Conservation (phyloP, 176 grass and related monocot species). For the Eremochloa ophiuroides region DNA sequence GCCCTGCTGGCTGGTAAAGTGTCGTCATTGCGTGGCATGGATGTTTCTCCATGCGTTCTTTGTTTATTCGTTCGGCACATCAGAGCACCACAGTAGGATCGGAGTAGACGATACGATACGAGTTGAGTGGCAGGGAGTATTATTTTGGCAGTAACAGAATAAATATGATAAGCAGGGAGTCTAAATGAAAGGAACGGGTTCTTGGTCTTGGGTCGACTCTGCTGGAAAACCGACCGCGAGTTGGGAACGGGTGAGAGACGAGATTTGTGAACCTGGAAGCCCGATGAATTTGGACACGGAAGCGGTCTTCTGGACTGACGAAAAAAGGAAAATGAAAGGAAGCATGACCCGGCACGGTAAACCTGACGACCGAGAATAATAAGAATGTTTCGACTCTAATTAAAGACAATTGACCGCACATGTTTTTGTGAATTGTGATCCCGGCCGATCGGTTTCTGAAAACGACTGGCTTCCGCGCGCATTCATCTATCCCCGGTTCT, state of each 20-base stretch:
- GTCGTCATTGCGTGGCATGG: neutral
- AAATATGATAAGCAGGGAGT: no score
- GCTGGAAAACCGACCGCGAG: neutral
- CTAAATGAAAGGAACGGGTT: neutral
- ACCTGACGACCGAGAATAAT: neutral
- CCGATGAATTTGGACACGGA: neutral
- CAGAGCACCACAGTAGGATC: neutral
- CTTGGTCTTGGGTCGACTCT: no score
- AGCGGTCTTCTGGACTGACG: neutral
- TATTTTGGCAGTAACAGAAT: no score
- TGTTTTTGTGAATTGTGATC: neutral
- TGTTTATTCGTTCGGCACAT: neutral
- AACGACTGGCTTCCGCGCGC: neutral
- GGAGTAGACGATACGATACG: no score
- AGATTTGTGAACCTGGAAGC: neutral
- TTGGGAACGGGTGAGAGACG: no score
- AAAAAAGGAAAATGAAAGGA: neutral
- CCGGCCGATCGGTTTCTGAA: neutral
- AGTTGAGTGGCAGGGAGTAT: no score
- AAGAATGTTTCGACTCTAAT: neutral
- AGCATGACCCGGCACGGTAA: neutral
- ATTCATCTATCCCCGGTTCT: neutral
- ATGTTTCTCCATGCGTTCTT: neutral
- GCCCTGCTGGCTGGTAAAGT: neutral
- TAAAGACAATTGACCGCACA: neutral